phyloP scores from a whole-genome alignment of 2,329 filamentous ascomycete genomes.

The Aspergillus ruber region DNA sequence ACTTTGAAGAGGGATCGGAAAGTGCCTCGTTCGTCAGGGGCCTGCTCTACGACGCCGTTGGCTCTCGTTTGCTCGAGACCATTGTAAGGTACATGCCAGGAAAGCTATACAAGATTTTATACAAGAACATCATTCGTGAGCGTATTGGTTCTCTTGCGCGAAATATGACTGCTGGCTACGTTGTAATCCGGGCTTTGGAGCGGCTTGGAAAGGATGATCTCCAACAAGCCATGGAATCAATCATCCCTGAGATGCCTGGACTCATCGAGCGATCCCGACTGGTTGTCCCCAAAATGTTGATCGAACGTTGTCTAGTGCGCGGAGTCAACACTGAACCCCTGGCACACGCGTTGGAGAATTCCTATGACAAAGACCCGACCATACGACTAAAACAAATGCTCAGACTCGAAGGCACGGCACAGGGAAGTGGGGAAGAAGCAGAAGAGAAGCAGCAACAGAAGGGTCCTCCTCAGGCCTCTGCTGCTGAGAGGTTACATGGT shows the following conservation, averaged over 20 bases:
- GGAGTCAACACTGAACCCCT: constrained; percentile 52
- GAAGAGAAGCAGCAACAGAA: constrained; percentile 17
- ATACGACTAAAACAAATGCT: constrained; percentile 56
- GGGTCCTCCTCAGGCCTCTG: constrained; percentile 23
- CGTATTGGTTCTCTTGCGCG: constrained; percentile 74
- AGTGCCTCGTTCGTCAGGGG: constrained; percentile 76
- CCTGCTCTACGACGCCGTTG: constrained; percentile 82
- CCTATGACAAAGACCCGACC: constrained; percentile 47
- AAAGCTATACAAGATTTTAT: constrained; percentile 84
- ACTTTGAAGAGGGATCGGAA: constrained; percentile 65
- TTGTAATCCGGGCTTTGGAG: constrained; percentile 74
- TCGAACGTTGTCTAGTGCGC: constrained; percentile 74
- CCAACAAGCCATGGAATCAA: constrained; percentile 62
- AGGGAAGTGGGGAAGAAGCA: constrained; percentile 45
- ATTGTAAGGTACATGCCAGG: constrained; percentile 75
- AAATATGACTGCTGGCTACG: constrained; percentile 86
- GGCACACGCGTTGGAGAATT: constrained; percentile 51
- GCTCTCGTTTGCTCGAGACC: constrained; percentile 82
- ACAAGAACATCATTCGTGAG: constrained; percentile 70
- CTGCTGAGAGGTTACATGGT: constrained; percentile 62
- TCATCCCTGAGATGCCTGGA: constrained; percentile 64
- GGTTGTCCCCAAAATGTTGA: constrained; percentile 70
- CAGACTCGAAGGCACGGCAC: constrained; percentile 44
- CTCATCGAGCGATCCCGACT: constrained; percentile 71
- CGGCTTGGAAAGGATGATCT: constrained; percentile 83